Evolutionary conservation across 345 rosid genomes (phyloP).

Genomic region (Arabidopsis thaliana): DNA sequence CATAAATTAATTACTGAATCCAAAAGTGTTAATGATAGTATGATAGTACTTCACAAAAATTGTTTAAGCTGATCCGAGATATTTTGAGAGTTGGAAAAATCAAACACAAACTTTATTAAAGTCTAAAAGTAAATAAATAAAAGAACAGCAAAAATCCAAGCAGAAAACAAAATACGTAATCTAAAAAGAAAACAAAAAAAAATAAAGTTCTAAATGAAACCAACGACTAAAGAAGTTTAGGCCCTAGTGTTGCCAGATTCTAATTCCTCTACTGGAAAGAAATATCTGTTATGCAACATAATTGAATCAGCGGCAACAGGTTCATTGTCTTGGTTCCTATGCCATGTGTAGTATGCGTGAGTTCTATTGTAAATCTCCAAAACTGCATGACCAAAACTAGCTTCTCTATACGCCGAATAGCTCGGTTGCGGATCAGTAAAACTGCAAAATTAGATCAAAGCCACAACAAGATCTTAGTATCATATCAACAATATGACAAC

Average conservation of each 20-base stretch:
- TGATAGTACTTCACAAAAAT: no score
- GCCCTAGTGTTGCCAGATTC: not conserved
- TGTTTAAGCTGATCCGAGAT: not conserved
- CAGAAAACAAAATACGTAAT: not conserved
- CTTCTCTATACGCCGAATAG: conserved; percentile 63
- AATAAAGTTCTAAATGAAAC: not conserved
- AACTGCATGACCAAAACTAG: conserved; percentile 63
- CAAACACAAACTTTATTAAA: not conserved
- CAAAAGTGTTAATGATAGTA: not conserved
- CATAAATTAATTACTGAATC: no score
- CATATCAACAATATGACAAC: not conserved
- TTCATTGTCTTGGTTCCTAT: conserved; percentile 58
- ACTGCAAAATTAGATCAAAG: conserved; percentile 20
- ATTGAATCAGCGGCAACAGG: conserved; percentile 50
- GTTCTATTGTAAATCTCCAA: conserved; percentile 60
- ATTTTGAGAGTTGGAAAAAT: not conserved
- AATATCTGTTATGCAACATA: conserved; percentile 48
- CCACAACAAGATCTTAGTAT: not conserved
- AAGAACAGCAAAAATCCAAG: not conserved
- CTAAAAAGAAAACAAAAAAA: not conserved
- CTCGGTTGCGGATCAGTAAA: conserved; percentile 56
- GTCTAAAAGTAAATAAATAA: not conserved
- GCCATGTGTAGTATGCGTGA: conserved; percentile 59
- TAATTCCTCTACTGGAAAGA: conserved; percentile 1
- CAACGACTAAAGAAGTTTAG: not conserved